Evolutionary conservation across 108 stramenopile species (phyloP).

Genomic region (Parietichytrium sp.): DNA sequence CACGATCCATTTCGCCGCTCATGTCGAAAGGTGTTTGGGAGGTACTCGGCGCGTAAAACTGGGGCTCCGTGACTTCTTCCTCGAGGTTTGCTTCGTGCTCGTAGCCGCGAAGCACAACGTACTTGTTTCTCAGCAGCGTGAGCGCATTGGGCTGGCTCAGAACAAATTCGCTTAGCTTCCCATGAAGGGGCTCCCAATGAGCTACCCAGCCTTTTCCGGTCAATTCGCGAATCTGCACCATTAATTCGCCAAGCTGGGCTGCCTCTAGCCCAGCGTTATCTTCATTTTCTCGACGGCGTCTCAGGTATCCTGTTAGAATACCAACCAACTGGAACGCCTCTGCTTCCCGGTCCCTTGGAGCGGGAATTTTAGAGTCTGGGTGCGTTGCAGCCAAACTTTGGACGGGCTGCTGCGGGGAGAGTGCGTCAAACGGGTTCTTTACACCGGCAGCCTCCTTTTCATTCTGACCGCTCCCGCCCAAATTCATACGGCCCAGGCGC

Average conservation of each 20-base stretch:
- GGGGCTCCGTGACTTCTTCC: too few species aligned
- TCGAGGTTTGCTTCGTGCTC: constrained; percentile 6
- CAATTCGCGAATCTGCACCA: not conserved
- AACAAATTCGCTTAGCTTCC: not conserved
- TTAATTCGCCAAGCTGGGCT: not conserved
- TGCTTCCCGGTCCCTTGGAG: not conserved
- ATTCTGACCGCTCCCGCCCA: too few species aligned
- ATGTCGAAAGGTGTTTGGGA: too few species aligned
- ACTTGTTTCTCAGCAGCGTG: not conserved
- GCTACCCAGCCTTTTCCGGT: constrained; percentile 27
- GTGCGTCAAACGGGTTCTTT: not conserved
- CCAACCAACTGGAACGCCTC: not conserved
- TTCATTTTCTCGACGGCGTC: not conserved
- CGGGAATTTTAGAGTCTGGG: not conserved
- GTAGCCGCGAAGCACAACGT: not conserved
- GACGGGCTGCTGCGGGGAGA: not conserved
- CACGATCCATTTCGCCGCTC: too few species aligned
- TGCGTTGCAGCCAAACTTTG: not conserved
- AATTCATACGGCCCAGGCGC: constrained; percentile 33
- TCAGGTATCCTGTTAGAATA: not conserved
- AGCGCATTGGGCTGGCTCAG: not conserved
- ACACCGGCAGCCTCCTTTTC: not conserved
- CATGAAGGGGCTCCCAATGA: constrained; percentile 3
- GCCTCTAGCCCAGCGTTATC: not conserved
- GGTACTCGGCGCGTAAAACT: too few species aligned